Conservation (phyloP, 164 flowering plant species). For the Magnolia sinica region DNA sequence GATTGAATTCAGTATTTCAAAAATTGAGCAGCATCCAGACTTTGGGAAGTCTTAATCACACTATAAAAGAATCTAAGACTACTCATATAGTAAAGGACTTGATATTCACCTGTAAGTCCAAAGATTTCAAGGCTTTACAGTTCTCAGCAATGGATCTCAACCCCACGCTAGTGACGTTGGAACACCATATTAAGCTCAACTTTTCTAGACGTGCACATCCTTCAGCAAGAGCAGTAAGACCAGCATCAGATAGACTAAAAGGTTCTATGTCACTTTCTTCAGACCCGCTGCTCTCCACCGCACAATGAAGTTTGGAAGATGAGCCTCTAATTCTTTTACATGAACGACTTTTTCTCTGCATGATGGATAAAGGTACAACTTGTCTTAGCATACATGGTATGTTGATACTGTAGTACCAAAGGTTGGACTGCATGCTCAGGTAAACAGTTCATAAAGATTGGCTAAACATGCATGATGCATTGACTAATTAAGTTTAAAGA, state of each 20-base stretch:
- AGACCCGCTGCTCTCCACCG: constrained; percentile 24
- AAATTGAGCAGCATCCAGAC: too few species aligned
- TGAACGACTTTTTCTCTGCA: constrained; percentile 48
- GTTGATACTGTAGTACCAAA: background rate
- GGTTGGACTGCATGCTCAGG: background rate
- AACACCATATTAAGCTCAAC: constrained; percentile 89
- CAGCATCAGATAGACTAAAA: constrained; percentile 63
- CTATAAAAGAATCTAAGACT: background rate
- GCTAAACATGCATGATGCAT: background rate
- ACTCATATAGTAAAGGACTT: background rate
- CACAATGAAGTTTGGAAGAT: constrained; percentile 24
- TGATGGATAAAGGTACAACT: background rate
- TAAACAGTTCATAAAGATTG: background rate
- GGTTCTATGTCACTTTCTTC: constrained; percentile 37
- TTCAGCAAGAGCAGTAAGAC: constrained; percentile 53
- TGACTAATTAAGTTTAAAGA: background rate
- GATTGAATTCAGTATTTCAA: too few species aligned
- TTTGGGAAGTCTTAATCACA: too few species aligned
- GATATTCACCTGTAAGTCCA: constrained; percentile 76
- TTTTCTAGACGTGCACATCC: constrained; percentile 65
- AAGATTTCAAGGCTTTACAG: constrained; percentile 51
- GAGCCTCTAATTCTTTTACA: constrained; percentile 21
- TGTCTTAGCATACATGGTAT: background rate
- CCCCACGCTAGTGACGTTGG: constrained; percentile 59
- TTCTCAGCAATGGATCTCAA: constrained; percentile 60